phyloP scores from a whole-genome alignment of 164 flowering plant genomes.

The Brasenia schreberi region DNA sequence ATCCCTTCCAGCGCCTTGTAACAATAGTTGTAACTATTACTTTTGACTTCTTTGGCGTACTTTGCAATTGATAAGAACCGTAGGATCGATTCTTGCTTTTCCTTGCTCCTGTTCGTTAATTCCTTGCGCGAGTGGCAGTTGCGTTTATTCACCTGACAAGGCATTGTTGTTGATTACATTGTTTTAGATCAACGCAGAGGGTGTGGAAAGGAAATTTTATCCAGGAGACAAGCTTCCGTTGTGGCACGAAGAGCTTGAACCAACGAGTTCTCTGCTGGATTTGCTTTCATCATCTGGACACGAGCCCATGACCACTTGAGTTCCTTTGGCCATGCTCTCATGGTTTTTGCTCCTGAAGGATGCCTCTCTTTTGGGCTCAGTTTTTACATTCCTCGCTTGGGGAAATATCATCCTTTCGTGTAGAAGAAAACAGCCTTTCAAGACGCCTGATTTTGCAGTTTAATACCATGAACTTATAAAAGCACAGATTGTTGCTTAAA shows the following conservation, averaged over 20 bases:
- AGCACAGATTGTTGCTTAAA: not conserved
- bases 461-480: not conserved
- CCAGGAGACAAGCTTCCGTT: slow-evolving; percentile 72
- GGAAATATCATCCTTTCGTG: not conserved
- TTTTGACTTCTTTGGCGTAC: too few species aligned
- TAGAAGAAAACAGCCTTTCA: not conserved
- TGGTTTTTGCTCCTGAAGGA: not conserved
- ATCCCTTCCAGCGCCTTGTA: not conserved
- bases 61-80: too few species aligned
- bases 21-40: not conserved
- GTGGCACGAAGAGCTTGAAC: slow-evolving; percentile 93
- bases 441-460: not conserved
- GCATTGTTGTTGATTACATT: not conserved
- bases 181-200: slow-evolving; percentile 76
- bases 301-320: slow-evolving; percentile 52
- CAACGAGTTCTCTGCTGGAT: slow-evolving; percentile 64
- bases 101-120: not conserved
- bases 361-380: not conserved
- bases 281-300: slow-evolving; percentile 29
- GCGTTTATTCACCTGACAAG: too few species aligned
- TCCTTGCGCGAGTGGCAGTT: not conserved
- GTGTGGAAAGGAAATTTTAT: slow-evolving; percentile 70
- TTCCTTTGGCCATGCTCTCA: not conserved
- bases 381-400: too few species aligned
- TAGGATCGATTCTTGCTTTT: too few species aligned